These are phyloP conservation scores for Rheum nobile DNA, from an alignment of 148 eudicot genomes.

Conservation along the genomic window DNA sequence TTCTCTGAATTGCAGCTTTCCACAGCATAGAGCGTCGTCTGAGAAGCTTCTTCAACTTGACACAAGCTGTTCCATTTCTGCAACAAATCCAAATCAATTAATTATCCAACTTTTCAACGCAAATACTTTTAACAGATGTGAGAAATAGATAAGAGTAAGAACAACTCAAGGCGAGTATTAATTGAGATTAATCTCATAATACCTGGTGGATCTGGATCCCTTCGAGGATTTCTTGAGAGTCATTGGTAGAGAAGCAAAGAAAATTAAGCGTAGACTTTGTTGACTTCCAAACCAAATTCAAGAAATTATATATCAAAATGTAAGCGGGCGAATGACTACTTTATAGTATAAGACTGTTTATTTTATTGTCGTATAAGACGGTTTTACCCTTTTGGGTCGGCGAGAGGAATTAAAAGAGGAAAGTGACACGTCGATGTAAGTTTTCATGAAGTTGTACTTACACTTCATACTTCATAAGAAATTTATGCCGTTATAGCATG, in stretches of 20 bases:
- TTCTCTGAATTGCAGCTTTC: not conserved
- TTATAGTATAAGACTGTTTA: no score
- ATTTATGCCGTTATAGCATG: no score
- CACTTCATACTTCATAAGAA: no score
- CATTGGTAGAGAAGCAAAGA: not conserved
- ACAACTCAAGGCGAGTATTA: not conserved
- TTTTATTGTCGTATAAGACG: no score
- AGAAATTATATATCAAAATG: no score
- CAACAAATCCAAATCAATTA: not conserved
- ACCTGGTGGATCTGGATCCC: not conserved
- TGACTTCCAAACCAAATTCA: not conserved
- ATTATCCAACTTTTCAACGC: not conserved
- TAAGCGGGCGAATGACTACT: no score
- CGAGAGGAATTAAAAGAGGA: not conserved
- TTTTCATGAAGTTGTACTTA: not conserved
- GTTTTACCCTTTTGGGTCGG: not conserved
- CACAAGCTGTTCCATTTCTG: not conserved
- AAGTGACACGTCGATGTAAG: not conserved
- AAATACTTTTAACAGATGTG: not conserved
- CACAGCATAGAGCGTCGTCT: not conserved
- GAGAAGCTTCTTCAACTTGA: not conserved
- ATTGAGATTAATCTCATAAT: not conserved
- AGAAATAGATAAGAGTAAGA: not conserved
- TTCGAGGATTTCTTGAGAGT: not conserved
- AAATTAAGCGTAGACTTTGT: not conserved